phyloP scores from a whole-genome alignment of 2,329 filamentous ascomycete genomes.

The Trichoderma aggressivum region DNA sequence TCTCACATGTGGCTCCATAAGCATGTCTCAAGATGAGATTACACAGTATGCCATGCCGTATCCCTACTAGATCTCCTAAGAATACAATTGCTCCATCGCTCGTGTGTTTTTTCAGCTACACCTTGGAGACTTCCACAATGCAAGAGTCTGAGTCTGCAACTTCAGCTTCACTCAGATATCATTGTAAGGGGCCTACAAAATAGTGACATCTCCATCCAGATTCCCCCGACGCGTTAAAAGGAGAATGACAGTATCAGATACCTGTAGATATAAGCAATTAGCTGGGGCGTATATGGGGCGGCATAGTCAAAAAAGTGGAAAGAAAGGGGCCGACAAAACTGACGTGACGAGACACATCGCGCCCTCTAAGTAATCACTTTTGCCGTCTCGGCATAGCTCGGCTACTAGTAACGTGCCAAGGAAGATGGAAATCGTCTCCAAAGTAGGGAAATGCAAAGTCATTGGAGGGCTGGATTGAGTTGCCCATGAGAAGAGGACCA shows the following conservation, averaged over 20 bases:
- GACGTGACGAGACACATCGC: slow-evolving; percentile 16
- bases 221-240: neutral
- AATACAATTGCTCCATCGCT: neutral
- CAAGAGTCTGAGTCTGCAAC: no score
- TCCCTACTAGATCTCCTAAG: neutral
- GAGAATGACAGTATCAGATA: slow-evolving; percentile 15
- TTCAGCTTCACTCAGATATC: neutral
- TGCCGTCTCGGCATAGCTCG: slow-evolving; percentile 16
- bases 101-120: neutral
- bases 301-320: neutral
- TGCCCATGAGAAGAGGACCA: slow-evolving; percentile 16
- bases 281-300: neutral
- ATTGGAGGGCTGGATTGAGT: neutral
- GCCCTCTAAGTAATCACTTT: slow-evolving; percentile 12
- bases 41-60: neutral
- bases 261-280: neutral
- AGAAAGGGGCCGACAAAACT: neutral
- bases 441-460: slow-evolving; percentile 11
- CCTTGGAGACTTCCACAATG: neutral
- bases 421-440: slow-evolving; percentile 16
- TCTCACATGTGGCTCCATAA: neutral
- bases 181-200: neutral
- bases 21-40: neutral
- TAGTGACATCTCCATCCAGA: no score
- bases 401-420: slow-evolving; percentile 2